These are phyloP conservation scores for Plantago elongata DNA, from an alignment of 257 asterid species.

Conservation along the genomic window DNA sequence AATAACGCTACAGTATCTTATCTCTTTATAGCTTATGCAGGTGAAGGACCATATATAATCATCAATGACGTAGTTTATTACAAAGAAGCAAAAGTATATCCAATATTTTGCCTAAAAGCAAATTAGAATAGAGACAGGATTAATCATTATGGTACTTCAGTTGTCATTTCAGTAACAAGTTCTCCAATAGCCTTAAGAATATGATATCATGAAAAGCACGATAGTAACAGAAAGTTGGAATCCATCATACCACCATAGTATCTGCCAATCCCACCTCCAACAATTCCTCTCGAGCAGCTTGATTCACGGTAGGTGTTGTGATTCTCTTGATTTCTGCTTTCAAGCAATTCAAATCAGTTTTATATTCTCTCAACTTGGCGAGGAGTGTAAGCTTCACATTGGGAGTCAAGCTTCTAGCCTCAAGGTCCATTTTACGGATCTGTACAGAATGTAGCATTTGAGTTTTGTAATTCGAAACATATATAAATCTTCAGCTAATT, in stretches of 20 bases:
- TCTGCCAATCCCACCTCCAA: constrained; percentile 74
- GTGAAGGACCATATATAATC: too few species aligned
- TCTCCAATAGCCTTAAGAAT: too few species aligned
- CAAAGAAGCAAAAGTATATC: too few species aligned
- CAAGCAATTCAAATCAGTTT: constrained; percentile 69
- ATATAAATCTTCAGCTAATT: background rate
- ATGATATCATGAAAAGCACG: too few species aligned
- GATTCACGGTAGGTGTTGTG: constrained; percentile 47
- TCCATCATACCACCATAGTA: constrained; percentile 40
- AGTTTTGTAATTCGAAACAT: background rate
- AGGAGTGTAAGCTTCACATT: constrained; percentile 64
- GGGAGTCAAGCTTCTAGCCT: constrained; percentile 84
- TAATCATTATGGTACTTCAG: too few species aligned
- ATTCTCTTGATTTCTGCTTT: constrained; percentile 74
- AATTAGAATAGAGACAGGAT: too few species aligned
- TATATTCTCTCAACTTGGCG: constrained; percentile 75
- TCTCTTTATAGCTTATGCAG: too few species aligned
- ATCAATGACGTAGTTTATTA: too few species aligned
- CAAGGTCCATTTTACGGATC: constrained; percentile 92
- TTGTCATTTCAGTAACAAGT: too few species aligned
- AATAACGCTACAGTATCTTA: too few species aligned
- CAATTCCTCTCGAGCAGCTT: constrained; percentile 58
- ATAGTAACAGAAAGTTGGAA: background rate
- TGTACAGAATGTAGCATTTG: constrained; percentile 17
- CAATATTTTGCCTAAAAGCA: too few species aligned